Base-by-base conservation (phyloP, 2,329 filamentous ascomycete species). In the Botrytis tulipae region DNA sequence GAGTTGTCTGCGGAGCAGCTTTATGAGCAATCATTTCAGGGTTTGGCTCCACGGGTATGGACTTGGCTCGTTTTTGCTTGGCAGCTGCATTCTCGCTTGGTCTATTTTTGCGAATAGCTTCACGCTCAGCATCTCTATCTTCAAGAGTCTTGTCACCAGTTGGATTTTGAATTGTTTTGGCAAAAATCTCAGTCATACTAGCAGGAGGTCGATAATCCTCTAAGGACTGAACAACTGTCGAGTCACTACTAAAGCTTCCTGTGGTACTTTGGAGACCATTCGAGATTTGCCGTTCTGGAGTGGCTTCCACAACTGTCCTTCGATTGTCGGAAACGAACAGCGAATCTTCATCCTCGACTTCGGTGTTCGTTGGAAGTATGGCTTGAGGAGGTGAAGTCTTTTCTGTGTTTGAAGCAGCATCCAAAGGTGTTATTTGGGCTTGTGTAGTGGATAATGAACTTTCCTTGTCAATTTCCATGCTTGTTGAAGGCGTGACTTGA, bases 291-390 rank as follows among this genome's bases (percentile, higher is more conserved):
- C 20, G 22, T 60, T 32, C 48, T 60, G 18, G 10, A 22, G 48
- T 42, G 37, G 16, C 18, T 68, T 37, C 20, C 2, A 18, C 35
- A 25, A 20, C 20, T 25, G 35, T 14, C 4, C 16, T 42, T 57
- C 40, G 32, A 42, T 51, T 68, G 10, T 72, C 62, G 61, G 73
- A 73, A 29, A 76, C 9, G 35, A 76, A 76, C 29, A 76, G 51
- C 37, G 75, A 73, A 25, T 76, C 74, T 37, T 74, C 73, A 16
- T 76, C 73, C 22, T 71, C 72, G 22, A 73, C 14, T 3, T 65
- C 54, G 37, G 70, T 70, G 14, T 40, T 35, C 6, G 62, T 65
- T n/a, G 32, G 22, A 62, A 42, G 29, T 4, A 25, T 32, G 40
- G 71, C 67, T 20, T 44, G 62, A 32, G 44, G 22, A 29, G 22